A percentile compares a stretch with the other conserved stretches of the same genome.
Conservation (phyloP, 768 basidiomycete genomes). For the Suillus luteus region DNA sequence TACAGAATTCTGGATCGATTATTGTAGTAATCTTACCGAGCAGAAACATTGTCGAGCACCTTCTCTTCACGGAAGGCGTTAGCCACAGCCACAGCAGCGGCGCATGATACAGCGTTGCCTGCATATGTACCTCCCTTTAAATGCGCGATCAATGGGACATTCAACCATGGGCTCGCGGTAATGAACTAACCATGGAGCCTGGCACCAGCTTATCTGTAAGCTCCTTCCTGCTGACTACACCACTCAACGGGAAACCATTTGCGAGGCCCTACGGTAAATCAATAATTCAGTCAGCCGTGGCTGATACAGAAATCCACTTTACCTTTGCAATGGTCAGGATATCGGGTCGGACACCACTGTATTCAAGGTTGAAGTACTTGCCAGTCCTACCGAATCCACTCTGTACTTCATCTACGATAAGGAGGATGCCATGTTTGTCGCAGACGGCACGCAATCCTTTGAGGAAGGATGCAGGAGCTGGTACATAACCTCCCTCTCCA, state of each 20-base stretch:
- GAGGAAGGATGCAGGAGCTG: constrained; percentile 80
- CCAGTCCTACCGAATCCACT: constrained; percentile 90
- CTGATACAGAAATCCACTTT: constrained; percentile 9
- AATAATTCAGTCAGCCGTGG: constrained; percentile 13
- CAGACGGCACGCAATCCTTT: constrained; percentile 81
- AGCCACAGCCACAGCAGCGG: constrained; percentile 82
- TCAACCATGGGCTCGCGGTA: neutral
- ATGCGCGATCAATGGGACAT: constrained; percentile 13
- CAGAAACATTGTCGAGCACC: constrained; percentile 78
- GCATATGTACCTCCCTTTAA: constrained; percentile 84
- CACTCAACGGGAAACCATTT: constrained; percentile 93
- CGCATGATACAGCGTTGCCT: constrained; percentile 90
- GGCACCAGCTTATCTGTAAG: constrained; percentile 77
- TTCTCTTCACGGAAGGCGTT: constrained; percentile 79
- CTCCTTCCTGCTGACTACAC: constrained; percentile 77
- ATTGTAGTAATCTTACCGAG: constrained; percentile 45
- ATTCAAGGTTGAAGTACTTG: constrained; percentile 76
- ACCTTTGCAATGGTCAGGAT: constrained; percentile 90
- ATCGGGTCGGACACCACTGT: constrained; percentile 85
- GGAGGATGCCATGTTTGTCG: constrained; percentile 80
- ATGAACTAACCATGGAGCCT: constrained; percentile 68
- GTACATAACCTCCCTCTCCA: constrained; percentile 95
- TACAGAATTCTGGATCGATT: neutral
- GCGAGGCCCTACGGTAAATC: constrained; percentile 60
- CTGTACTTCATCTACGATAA: constrained; percentile 89